A percentile compares a stretch with the other conserved stretches of the same genome.
Conservation (phyloP, 129 eudicot genomes). For the Solidago caesia region DNA sequence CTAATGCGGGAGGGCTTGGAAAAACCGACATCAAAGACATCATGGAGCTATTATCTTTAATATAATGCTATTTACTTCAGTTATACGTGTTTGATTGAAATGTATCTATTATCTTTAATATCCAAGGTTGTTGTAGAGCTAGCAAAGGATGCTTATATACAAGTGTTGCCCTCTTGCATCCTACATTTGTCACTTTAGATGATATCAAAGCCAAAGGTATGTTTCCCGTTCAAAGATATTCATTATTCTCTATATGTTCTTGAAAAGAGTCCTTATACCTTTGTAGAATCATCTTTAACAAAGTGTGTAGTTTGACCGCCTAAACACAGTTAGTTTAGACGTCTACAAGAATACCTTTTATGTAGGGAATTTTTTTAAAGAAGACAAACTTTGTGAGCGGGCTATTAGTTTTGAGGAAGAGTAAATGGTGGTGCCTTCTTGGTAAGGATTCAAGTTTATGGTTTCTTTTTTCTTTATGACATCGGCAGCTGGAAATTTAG, state of each 20-base stretch:
- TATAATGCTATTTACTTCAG: neutral
- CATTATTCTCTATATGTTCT: constrained; percentile 18
- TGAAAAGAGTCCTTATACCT: neutral
- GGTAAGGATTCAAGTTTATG: too few relatives aligned
- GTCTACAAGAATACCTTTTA: too few relatives aligned
- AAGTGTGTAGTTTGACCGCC: too few relatives aligned
- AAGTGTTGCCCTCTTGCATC: constrained; percentile 72
- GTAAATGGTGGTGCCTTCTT: too few relatives aligned
- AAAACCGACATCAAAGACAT: constrained; percentile 92
- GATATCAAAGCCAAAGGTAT: constrained; percentile 57
- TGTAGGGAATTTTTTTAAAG: too few relatives aligned
- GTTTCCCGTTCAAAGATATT: constrained; percentile 1
- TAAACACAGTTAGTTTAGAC: too few relatives aligned
- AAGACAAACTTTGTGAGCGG: too few relatives aligned
- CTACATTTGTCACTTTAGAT: constrained; percentile 59
- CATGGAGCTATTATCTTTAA: constrained; percentile 86
- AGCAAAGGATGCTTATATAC: constrained; percentile 39
- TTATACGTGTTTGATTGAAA: neutral
- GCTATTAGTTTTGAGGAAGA: too few relatives aligned
- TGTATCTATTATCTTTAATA: constrained; percentile 2
- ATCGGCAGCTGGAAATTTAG: constrained; percentile 21
- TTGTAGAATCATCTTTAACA: too few relatives aligned
- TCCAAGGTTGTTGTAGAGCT: constrained; percentile 46
- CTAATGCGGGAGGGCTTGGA: constrained; percentile 93
- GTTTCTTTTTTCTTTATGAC: too few relatives aligned